Conservation (phyloP, 768 basidiomycete species). For the Astraeus odoratus region DNA sequence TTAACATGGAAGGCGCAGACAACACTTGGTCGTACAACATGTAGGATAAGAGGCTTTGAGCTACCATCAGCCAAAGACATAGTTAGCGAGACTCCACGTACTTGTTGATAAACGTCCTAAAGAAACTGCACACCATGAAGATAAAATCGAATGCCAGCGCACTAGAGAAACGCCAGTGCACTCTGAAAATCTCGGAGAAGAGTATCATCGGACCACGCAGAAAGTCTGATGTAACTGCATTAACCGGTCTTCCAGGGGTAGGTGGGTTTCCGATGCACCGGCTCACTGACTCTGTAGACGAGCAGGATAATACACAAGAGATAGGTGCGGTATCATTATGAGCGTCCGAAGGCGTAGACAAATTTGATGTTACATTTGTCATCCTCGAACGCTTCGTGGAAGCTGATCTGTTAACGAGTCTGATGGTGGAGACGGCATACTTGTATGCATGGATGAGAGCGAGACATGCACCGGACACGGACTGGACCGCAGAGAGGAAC, state of each 20-base stretch:
- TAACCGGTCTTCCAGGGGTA: not conserved
- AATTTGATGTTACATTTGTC: not conserved
- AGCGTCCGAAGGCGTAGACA: not conserved
- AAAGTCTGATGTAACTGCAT: slow-evolving; percentile 26
- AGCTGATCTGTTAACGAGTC: slow-evolving; percentile 48
- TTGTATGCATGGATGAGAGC: slow-evolving; percentile 63
- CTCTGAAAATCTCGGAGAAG: slow-evolving; percentile 43
- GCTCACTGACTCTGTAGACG: slow-evolving; percentile 9
- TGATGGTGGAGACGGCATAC: slow-evolving; percentile 56
- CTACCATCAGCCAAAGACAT: slow-evolving; percentile 6
- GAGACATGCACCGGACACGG: slow-evolving; percentile 62
- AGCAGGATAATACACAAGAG: slow-evolving; percentile 23
- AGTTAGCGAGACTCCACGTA: slow-evolving; percentile 18
- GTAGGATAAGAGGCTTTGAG: slow-evolving; percentile 62
- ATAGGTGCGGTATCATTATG: not conserved
- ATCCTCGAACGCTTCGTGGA: not conserved
- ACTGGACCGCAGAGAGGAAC: slow-evolving; percentile 68
- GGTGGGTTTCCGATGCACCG: slow-evolving; percentile 1
- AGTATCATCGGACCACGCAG: slow-evolving; percentile 38
- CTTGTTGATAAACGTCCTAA: slow-evolving; percentile 56
- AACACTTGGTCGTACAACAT: slow-evolving; percentile 51
- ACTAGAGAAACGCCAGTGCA: slow-evolving; percentile 42
- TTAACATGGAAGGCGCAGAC: slow-evolving; percentile 46
- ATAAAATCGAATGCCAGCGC: slow-evolving; percentile 39
- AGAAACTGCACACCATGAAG: slow-evolving; percentile 39